Percentiles rank a stretch among this genome's conserved stretches.
phyloP scores from a whole-genome alignment of 2,329 filamentous ascomycete species.

The Botryotinia globosa region DNA sequence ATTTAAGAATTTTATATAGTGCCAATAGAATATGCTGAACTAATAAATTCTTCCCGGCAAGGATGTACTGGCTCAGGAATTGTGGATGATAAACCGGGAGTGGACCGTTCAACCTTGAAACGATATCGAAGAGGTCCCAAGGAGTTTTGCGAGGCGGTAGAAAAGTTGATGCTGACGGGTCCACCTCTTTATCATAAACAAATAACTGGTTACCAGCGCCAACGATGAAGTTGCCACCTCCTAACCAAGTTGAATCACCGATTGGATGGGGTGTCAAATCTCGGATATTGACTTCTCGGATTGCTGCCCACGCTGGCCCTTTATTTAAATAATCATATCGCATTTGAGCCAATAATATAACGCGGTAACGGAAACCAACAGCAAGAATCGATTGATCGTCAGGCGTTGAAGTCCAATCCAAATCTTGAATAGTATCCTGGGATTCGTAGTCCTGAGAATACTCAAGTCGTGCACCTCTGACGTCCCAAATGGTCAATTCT shows the following conservation, averaged over 20 bases:
- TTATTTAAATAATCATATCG: slow-evolving; percentile 89
- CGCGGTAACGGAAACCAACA: slow-evolving; percentile 85
- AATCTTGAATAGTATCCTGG: slow-evolving; percentile 74
- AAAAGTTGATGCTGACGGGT: slow-evolving; percentile 45
- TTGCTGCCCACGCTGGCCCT: slow-evolving; percentile 82
- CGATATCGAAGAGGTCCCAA: slow-evolving; percentile 72
- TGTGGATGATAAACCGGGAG: slow-evolving; percentile 91
- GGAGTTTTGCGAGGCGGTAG: slow-evolving; percentile 30
- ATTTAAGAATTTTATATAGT: slow-evolving; percentile 75
- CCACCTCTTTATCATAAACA: slow-evolving; percentile 74
- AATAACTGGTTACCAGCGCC: slow-evolving; percentile 91
- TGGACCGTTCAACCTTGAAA: slow-evolving; percentile 80
- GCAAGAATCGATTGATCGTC: slow-evolving; percentile 86
- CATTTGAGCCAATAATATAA: slow-evolving; percentile 80
- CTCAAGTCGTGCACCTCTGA: slow-evolving; percentile 75
- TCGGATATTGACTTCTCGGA: slow-evolving; percentile 77
- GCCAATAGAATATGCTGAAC: slow-evolving; percentile 72
- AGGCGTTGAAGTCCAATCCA: slow-evolving; percentile 92
- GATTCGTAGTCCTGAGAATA: slow-evolving; percentile 72
- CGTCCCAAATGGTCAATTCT: slow-evolving; percentile 87
- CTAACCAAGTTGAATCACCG: slow-evolving; percentile 88
- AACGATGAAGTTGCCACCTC: slow-evolving; percentile 79
- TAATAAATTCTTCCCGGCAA: slow-evolving; percentile 70
- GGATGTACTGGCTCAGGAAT: slow-evolving; percentile 80
- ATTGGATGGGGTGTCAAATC: slow-evolving; percentile 86